Percentiles rank a stretch among this genome's conserved stretches.
These are phyloP conservation scores for Batkoa obscura DNA, from an alignment of 371 early-diverging fungal species.

Conservation along the genomic window DNA sequence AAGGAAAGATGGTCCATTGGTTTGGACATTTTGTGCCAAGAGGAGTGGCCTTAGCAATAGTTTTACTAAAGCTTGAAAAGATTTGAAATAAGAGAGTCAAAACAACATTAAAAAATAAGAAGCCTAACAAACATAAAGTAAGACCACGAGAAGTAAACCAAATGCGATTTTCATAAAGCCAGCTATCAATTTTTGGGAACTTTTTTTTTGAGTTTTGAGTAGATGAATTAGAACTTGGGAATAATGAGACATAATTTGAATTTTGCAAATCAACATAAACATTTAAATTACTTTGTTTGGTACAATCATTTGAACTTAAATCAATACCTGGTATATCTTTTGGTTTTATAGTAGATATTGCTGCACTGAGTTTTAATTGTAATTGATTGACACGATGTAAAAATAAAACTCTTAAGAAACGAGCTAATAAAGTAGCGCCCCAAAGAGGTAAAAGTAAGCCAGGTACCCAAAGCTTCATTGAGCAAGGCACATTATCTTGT, in stretches of 20 bases:
- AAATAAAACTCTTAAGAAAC: not conserved
- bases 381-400: not conserved
- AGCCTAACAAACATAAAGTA: not conserved
- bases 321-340: not conserved
- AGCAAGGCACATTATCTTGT: not conserved
- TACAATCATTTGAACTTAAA: not conserved
- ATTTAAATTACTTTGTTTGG: not conserved
- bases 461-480: not conserved
- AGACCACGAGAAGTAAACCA: not conserved
- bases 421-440: not conserved
- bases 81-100: not conserved
- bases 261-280: too few species aligned
- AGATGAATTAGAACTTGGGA: not conserved
- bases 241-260: not conserved
- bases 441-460: not conserved
- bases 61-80: not conserved
- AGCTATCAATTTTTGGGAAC: not conserved
- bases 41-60: too few species aligned
- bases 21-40: not conserved
- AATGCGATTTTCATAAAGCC: not conserved
- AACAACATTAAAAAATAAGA: not conserved
- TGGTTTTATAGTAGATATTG: too few species aligned
- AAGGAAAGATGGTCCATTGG: not conserved
- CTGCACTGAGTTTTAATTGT: not conserved
- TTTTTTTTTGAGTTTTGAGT: too few species aligned